Percentiles rank a stretch among this genome's conserved stretches.
phyloP scores from a whole-genome alignment of 2,329 filamentous ascomycete species.

The Metarhizium anisopliae region DNA sequence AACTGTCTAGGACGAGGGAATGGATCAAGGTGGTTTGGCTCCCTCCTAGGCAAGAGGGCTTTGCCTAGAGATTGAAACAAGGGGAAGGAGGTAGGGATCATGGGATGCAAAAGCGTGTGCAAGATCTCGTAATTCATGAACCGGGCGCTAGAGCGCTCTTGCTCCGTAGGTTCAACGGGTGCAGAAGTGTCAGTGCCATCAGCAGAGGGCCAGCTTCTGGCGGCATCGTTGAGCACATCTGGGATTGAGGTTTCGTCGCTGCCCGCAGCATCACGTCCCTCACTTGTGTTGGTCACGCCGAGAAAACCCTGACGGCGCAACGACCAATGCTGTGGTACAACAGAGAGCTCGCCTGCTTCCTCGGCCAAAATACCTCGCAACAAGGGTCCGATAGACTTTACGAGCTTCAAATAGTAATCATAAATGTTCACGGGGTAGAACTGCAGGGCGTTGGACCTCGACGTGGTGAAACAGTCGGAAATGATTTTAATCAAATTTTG shows the following conservation, averaged over 20 bases:
- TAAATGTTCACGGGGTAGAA: constrained; percentile 74
- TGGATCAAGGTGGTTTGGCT: constrained; percentile 45
- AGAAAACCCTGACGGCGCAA: constrained; percentile 21
- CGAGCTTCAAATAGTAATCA: constrained; percentile 70
- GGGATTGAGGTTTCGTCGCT: constrained; percentile 18
- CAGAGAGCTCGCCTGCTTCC: constrained; percentile 64
- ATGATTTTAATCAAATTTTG: constrained; percentile 70
- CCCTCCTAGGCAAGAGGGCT: constrained; percentile 65
- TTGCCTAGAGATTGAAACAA: constrained; percentile 84
- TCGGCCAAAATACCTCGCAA: constrained; percentile 78
- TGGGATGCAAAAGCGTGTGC: constrained; percentile 65
- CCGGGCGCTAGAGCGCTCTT: constrained; percentile 33
- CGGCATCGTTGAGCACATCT: constrained; percentile 19
- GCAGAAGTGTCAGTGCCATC: constrained; percentile 13
- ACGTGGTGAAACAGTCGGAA: constrained; percentile 63
- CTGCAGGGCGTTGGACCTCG: constrained; percentile 53
- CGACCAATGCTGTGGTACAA: constrained; percentile 63
- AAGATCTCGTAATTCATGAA: constrained; percentile 70
- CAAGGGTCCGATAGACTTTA: constrained; percentile 67
- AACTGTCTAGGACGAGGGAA: constrained; percentile 46
- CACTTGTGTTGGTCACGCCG: constrained; percentile 12
- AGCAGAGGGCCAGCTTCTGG: constrained; percentile 18
- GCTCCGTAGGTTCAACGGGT: constrained; percentile 26
- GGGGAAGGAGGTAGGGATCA: constrained; percentile 71
- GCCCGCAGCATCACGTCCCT: constrained; percentile 13